Evolutionary conservation across 2,329 filamentous ascomycete species (phyloP).

Genomic region (Pseudocercospora musae): DNA sequence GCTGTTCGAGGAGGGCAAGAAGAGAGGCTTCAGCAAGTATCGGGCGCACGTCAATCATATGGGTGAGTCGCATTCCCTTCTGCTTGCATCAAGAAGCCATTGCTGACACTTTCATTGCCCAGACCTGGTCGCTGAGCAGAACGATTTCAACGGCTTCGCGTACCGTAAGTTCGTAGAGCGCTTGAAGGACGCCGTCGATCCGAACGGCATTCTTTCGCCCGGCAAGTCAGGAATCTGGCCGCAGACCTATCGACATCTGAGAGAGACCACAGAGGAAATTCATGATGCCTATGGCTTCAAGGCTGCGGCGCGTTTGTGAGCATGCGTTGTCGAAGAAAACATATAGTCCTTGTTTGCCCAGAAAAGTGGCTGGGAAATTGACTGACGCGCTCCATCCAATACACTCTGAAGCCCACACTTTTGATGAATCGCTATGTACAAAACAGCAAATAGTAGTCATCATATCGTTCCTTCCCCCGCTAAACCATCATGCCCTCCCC

Average conservation of each 20-base stretch:
- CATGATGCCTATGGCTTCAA: background rate
- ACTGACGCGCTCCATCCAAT: background rate
- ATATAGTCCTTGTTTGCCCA: background rate
- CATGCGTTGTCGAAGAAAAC: too few relatives aligned
- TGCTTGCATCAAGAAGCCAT: background rate
- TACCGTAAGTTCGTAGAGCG: background rate
- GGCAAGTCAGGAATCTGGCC: background rate
- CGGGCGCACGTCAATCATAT: background rate
- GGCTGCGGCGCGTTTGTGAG: background rate
- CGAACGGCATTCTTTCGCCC: background rate
- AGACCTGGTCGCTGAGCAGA: conserved; percentile 1
- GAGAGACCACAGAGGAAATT: background rate
- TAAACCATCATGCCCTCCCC: background rate
- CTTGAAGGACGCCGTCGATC: background rate
- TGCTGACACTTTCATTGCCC: background rate
- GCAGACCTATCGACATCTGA: background rate
- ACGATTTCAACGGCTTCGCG: background rate
- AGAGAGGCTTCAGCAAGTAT: background rate
- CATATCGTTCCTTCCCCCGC: background rate
- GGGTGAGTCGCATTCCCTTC: background rate
- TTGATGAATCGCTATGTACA: background rate
- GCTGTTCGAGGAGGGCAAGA: background rate
- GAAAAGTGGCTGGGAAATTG: background rate
- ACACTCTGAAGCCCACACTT: too few relatives aligned
- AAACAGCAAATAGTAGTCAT: background rate